Conservation (phyloP, 371 early-diverging fungal genomes). For the Mucor velutinosus region DNA sequence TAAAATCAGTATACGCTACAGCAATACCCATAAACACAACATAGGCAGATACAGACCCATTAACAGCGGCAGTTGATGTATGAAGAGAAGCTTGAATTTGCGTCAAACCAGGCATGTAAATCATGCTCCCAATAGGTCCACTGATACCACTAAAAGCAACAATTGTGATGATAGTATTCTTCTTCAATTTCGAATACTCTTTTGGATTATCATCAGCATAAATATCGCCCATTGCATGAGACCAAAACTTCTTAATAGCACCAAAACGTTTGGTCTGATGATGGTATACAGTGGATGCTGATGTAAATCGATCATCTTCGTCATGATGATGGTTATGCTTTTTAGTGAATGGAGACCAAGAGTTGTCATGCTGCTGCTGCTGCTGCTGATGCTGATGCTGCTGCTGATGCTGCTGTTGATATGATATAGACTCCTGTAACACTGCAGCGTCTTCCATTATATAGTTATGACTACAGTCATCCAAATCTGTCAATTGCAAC, state of each 20-base stretch:
- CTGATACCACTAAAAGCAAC: constrained; percentile 26
- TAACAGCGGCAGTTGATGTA: constrained; percentile 25
- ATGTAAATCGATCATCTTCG: constrained; percentile 1
- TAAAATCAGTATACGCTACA: constrained; percentile 7
- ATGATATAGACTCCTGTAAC: not conserved
- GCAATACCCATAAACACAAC: constrained; percentile 33
- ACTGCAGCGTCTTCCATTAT: not conserved
- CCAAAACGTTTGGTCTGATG: not conserved
- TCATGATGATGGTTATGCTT: not conserved
- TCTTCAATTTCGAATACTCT: constrained; percentile 31
- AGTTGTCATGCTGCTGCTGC: not conserved
- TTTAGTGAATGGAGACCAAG: not conserved
- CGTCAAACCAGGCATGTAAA: constrained; percentile 45
- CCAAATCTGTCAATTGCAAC: not conserved
- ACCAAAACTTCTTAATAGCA: not conserved
- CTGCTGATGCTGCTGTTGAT: not conserved
- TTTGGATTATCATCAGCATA: constrained; percentile 31
- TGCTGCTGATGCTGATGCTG: not conserved
- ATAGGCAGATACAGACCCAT: constrained; percentile 38
- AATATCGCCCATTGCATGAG: constrained; percentile 10
- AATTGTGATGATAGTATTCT: constrained; percentile 31
- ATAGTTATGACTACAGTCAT: not conserved
- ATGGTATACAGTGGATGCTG: not conserved
- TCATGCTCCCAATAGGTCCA: constrained; percentile 33
- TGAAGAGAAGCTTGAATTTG: constrained; percentile 32